Conservation (phyloP, 257 asterid genomes). For the Schizonepeta tenuifolia region DNA sequence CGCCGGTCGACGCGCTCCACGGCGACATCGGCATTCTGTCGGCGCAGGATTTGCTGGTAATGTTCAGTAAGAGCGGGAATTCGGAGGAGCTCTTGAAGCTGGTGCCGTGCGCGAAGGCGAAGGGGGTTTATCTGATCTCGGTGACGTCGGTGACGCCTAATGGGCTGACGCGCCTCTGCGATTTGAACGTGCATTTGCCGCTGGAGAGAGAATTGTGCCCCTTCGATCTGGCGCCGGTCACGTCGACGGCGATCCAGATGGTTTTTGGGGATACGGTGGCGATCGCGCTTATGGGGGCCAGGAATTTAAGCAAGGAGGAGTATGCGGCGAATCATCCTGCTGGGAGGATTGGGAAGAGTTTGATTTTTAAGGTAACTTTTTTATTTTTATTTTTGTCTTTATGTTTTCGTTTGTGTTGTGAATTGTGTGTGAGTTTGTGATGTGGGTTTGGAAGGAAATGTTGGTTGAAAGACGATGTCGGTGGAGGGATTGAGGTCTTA, state of each 20-base stretch:
- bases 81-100: constrained; percentile 80
- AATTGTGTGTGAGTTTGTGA: not conserved
- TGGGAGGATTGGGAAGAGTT: constrained; percentile 57
- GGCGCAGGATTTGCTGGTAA: constrained; percentile 60
- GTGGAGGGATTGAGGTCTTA: constrained; percentile 4
- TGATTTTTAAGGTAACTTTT: constrained; percentile 71
- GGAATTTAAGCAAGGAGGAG: constrained; percentile 75
- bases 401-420: not conserved
- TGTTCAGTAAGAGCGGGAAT: constrained; percentile 96
- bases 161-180: constrained; percentile 60
- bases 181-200: constrained; percentile 94
- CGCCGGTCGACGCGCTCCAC: constrained; percentile 94
- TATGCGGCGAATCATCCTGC: constrained; percentile 83
- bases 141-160: constrained; percentile 83
- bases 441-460: constrained; percentile 27
- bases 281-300: constrained; percentile 85
- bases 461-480: not conserved
- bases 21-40: constrained; percentile 94
- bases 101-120: constrained; percentile 91
- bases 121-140: constrained; percentile 77
- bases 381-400: not conserved
- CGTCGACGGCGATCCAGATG: constrained; percentile 70
- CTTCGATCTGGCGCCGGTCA: constrained; percentile 86
- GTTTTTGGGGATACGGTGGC: constrained; percentile 89
- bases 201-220: constrained; percentile 89